Percentiles rank a stretch among this genome's conserved stretches.
phyloP scores from a whole-genome alignment of 108 stramenopile species.

The Conticribra weissflogii region DNA sequence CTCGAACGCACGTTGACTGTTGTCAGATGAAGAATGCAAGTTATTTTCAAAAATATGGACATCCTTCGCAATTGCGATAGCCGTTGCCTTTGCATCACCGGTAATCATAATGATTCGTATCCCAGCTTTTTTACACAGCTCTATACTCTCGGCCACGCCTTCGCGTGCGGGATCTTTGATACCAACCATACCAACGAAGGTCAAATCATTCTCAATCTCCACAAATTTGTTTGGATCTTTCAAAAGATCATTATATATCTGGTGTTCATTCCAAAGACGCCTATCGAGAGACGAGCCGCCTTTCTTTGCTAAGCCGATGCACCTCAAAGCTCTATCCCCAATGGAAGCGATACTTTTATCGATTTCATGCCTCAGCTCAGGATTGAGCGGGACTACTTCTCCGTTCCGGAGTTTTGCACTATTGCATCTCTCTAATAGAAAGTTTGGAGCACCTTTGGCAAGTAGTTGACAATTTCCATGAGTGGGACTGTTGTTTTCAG shows the following conservation, averaged over 20 bases:
- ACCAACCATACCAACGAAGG: conserved; percentile 91
- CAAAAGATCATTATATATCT: conserved; percentile 50
- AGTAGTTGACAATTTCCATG: conserved; percentile 69
- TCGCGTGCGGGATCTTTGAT: conserved; percentile 98
- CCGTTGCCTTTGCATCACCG: conserved; percentile 96
- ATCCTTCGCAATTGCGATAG: conserved; percentile 88
- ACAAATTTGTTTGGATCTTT: conserved; percentile 73
- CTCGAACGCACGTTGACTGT: conserved; percentile 62
- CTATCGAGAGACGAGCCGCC: conserved; percentile 58
- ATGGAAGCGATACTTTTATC: conserved; percentile 64
- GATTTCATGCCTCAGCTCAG: conserved; percentile 57
- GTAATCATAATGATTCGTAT: conserved; percentile 99
- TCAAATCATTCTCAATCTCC: conserved; percentile 90
- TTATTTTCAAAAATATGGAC: conserved; percentile 63
- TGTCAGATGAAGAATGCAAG: conserved; percentile 9
- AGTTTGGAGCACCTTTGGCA: conserved; percentile 96
- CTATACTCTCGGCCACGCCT: conserved; percentile 93
- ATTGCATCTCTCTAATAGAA: conserved; percentile 89
- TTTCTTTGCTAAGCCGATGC: conserved; percentile 90
- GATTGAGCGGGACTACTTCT: conserved; percentile 60
- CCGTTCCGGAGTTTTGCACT: conserved; percentile 83
- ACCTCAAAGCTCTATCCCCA: conserved; percentile 88
- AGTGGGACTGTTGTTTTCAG: conserved; percentile 8
- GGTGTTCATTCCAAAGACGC: conserved; percentile 41
- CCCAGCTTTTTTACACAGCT: conserved; percentile 86